phyloP scores from a whole-genome alignment of 192 early-diverging fungal genomes.

The Allomyces javanicus region DNA sequence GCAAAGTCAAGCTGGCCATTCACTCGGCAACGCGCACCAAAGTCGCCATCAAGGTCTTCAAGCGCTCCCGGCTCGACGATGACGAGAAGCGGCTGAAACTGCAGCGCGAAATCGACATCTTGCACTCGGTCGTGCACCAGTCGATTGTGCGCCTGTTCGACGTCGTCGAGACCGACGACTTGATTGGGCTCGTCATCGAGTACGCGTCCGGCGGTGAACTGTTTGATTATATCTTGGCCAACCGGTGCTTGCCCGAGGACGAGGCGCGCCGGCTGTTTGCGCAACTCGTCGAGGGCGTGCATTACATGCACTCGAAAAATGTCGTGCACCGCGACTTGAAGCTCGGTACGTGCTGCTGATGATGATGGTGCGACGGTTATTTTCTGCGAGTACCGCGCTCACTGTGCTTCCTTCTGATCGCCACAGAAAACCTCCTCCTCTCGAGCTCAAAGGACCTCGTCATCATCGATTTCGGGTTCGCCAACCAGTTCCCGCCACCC shows the following conservation, averaged over 20 bases:
- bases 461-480: slow-evolving; percentile 98
- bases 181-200: slow-evolving; percentile 53
- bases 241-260: slow-evolving; percentile 14
- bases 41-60: background rate
- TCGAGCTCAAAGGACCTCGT: slow-evolving; percentile 79
- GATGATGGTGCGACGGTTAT: background rate
- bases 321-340: slow-evolving; percentile 96
- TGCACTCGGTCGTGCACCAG: slow-evolving; percentile 42
- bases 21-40: background rate
- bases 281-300: slow-evolving; percentile 50
- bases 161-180: slow-evolving; percentile 43
- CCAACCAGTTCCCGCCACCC: slow-evolving; percentile 47
- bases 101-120: slow-evolving; percentile 47
- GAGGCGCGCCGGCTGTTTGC: slow-evolving; percentile 37
- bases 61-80: background rate
- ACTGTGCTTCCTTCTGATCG: background rate
- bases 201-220: slow-evolving; percentile 39
- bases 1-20: background rate
- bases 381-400: background rate
- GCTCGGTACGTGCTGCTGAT: slow-evolving; percentile 20
- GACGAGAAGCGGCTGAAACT: slow-evolving; percentile 8
- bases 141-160: slow-evolving; percentile 42
- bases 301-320: slow-evolving; percentile 67
- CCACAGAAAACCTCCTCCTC: slow-evolving; percentile 67
- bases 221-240: slow-evolving; percentile 31